phyloP scores from a whole-genome alignment of 2,329 filamentous ascomycete genomes.

The Thermothelomyces thermophilus region DNA sequence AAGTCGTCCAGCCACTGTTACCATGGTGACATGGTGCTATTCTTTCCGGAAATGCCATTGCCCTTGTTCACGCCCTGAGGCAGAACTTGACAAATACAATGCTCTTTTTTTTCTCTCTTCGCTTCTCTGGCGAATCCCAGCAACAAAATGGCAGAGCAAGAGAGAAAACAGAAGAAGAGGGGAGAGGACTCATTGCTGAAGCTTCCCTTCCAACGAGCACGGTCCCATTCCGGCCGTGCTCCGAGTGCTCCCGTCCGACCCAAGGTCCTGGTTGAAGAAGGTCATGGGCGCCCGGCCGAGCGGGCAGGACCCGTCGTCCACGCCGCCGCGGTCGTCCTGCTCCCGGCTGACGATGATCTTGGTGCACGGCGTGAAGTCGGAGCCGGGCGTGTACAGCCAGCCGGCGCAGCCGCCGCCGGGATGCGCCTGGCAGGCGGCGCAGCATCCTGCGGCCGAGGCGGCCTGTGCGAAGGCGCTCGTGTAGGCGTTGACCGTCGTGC shows the following conservation, averaged over 20 bases:
- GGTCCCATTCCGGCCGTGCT: slow-evolving; percentile 14
- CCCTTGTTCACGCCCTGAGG: no score
- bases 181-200: neutral
- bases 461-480: slow-evolving; percentile 7
- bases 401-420: slow-evolving; percentile 17
- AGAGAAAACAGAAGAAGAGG: no score
- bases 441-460: slow-evolving; percentile 17
- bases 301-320: slow-evolving; percentile 14
- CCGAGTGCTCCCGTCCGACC: neutral
- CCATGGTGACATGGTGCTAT: no score
- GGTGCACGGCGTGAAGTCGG: slow-evolving; percentile 20
- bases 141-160: no score
- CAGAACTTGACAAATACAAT: neutral
- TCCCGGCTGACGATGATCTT: slow-evolving; percentile 8
- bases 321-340: neutral
- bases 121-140: no score
- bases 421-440: slow-evolving; percentile 13
- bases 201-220: slow-evolving; percentile 2
- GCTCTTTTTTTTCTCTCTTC: neutral
- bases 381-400: slow-evolving; percentile 18
- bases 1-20: neutral
- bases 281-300: slow-evolving; percentile 11
- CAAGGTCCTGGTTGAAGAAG: neutral
- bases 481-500: slow-evolving; percentile 2
- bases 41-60: no score